Evolutionary conservation across 306 rosid species (phyloP).

Genomic region (Pyrus bretschneideri): DNA sequence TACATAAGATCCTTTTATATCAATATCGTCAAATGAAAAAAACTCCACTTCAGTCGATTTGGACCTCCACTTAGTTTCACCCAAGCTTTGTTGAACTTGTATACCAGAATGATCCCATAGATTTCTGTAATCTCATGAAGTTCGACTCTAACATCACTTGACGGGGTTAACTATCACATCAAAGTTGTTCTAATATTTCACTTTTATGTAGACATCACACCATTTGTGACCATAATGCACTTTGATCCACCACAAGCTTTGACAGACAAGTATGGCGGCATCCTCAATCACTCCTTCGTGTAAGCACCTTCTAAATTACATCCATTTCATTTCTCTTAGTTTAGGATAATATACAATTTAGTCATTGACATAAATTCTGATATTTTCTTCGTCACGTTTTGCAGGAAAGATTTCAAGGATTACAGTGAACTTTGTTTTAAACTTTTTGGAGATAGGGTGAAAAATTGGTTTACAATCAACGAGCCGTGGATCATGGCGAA

Average conservation of each 20-base stretch:
- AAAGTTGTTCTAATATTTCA: too few relatives aligned
- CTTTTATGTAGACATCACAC: slow-evolving; percentile 1
- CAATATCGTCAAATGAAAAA: too few relatives aligned
- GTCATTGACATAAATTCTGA: too few relatives aligned
- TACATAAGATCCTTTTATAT: not conserved
- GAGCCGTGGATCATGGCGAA: not conserved
- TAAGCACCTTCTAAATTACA: not conserved
- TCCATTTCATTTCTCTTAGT: not conserved
- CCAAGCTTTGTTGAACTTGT: not conserved
- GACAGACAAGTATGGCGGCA: not conserved
- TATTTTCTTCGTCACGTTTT: too few relatives aligned
- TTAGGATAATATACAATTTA: not conserved
- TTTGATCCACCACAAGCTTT: slow-evolving; percentile 15
- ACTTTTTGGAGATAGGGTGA: slow-evolving; percentile 4
- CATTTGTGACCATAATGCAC: slow-evolving; percentile 4
- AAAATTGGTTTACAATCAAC: slow-evolving; percentile 15
- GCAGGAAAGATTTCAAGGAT: slow-evolving; percentile 12
- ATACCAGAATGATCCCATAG: not conserved
- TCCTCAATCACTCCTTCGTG: not conserved
- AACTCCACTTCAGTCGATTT: too few relatives aligned
- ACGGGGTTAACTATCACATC: too few relatives aligned
- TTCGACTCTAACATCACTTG: not conserved
- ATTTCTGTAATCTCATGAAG: not conserved
- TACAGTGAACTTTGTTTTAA: slow-evolving; percentile 9
- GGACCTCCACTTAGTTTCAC: too few relatives aligned